Conservation (phyloP, 2,329 filamentous ascomycete genomes). For the Ophiocordyceps camponoti-floridani region DNA sequence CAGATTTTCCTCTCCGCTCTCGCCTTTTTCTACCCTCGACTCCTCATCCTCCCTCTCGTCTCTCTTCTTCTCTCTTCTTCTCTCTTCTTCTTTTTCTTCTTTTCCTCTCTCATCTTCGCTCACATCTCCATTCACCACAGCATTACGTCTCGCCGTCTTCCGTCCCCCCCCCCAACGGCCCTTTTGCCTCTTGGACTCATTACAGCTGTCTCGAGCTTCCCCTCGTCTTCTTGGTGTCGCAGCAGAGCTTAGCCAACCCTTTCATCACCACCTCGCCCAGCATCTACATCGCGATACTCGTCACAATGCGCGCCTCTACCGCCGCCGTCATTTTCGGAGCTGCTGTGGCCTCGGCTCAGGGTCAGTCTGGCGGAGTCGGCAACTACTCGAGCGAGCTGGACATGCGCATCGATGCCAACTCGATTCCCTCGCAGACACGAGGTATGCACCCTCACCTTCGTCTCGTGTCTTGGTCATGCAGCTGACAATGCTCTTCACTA, state of each 20-base stretch:
- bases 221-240: not conserved
- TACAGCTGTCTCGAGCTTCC: not conserved
- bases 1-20: not conserved
- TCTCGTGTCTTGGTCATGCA: not conserved
- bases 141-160: not conserved
- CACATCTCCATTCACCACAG: not conserved
- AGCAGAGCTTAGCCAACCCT: not conserved
- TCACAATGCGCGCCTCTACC: slow-evolving; percentile 21
- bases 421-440: slow-evolving; percentile 14
- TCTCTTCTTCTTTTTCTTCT: not conserved
- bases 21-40: not conserved
- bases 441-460: slow-evolving; percentile 16
- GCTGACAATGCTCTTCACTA: not conserved
- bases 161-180: not conserved
- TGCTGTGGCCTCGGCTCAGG: slow-evolving; percentile 21
- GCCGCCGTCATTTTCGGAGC: slow-evolving; percentile 26
- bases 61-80: not conserved
- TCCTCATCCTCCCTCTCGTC: not conserved
- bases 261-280: not conserved
- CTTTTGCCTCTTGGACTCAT: not conserved
- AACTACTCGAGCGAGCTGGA: slow-evolving; percentile 25
- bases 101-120: not conserved
- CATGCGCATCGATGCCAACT: slow-evolving; percentile 21
- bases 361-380: slow-evolving; percentile 2
- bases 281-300: not conserved